A percentile compares a stretch with the other conserved stretches of the same genome.
Evolutionary conservation across 106 monocot genomes (phyloP).

Genomic region (Platanthera zijinensis): DNA sequence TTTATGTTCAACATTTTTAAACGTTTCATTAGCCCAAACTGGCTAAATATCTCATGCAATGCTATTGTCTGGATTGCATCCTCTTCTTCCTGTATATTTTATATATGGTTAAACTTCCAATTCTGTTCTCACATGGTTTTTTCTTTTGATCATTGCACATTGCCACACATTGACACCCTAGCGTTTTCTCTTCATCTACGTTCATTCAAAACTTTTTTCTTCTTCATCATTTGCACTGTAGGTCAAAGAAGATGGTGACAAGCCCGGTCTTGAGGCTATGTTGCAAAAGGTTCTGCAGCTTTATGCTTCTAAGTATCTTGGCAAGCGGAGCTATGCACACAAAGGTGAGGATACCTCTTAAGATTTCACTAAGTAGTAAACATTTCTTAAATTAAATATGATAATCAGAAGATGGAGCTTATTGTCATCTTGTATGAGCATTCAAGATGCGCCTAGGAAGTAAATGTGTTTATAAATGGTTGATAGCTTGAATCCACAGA

Average conservation of each 20-base stretch:
- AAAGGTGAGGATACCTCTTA: slow-evolving; percentile 45
- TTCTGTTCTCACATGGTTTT: neutral
- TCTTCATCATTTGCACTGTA: slow-evolving; percentile 14
- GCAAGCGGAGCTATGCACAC: slow-evolving; percentile 79
- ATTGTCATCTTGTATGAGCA: neutral
- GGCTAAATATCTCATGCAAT: too few species aligned
- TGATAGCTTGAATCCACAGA: neutral
- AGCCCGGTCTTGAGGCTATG: slow-evolving; percentile 93
- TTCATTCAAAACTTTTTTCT: neutral
- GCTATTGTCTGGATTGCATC: too few species aligned
- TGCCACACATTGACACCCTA: neutral
- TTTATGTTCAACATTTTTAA: too few species aligned
- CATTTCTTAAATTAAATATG: neutral
- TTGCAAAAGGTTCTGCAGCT: slow-evolving; percentile 88
- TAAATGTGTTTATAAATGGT: neutral
- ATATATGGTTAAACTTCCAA: neutral
- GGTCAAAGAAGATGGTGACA: slow-evolving; percentile 93
- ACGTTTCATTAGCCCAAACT: too few species aligned
- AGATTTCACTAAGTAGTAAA: neutral
- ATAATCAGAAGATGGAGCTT: neutral
- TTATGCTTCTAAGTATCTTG: slow-evolving; percentile 74
- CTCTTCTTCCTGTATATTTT: too few species aligned
- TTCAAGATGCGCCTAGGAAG: neutral
- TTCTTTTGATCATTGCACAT: neutral
- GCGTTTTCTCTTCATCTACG: neutral